Evolutionary conservation across 2,329 filamentous ascomycete species (phyloP).

Genomic region (Colletotrichum gigasporum): DNA sequence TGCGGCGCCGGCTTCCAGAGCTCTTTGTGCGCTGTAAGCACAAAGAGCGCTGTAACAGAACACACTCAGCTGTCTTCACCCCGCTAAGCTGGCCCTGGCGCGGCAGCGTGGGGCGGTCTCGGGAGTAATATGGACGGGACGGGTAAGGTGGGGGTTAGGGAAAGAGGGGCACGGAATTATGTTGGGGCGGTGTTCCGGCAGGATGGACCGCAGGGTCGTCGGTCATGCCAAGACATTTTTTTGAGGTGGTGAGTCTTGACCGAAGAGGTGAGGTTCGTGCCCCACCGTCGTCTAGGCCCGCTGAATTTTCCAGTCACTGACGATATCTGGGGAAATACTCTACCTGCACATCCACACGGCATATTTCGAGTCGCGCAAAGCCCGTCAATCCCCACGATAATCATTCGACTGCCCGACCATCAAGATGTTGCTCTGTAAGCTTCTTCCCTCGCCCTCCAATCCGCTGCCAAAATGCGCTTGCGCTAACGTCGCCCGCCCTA

Average conservation of each 20-base stretch:
- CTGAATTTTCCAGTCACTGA: slow-evolving; percentile 22
- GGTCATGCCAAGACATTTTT: neutral
- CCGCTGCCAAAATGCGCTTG: slow-evolving; percentile 4
- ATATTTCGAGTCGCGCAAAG: too few species aligned
- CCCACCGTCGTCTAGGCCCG: slow-evolving; percentile 28
- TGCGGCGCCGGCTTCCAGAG: neutral
- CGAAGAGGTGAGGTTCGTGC: slow-evolving; percentile 9
- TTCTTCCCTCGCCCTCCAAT: neutral
- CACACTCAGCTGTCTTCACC: neutral
- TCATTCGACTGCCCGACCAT: too few species aligned
- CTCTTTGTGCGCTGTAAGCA: slow-evolving; percentile 4
- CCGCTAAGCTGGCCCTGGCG: neutral
- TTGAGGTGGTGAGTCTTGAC: slow-evolving; percentile 5
- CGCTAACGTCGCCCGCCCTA: slow-evolving; percentile 12
- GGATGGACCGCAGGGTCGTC: too few species aligned
- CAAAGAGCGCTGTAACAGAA: slow-evolving; percentile 5
- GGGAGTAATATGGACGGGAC: neutral
- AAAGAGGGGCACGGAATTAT: slow-evolving; percentile 22
- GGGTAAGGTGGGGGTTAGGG: neutral
- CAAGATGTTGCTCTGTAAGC: slow-evolving; percentile 74
- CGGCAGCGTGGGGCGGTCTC: too few species aligned
- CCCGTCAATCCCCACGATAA: too few species aligned
- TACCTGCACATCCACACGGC: neutral
- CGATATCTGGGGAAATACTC: neutral
- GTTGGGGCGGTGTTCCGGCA: neutral